A percentile compares a stretch with the other conserved stretches of the same genome.
Conservation (phyloP, 1,139 yeast species). For the Geotrichum macrosporum region DNA sequence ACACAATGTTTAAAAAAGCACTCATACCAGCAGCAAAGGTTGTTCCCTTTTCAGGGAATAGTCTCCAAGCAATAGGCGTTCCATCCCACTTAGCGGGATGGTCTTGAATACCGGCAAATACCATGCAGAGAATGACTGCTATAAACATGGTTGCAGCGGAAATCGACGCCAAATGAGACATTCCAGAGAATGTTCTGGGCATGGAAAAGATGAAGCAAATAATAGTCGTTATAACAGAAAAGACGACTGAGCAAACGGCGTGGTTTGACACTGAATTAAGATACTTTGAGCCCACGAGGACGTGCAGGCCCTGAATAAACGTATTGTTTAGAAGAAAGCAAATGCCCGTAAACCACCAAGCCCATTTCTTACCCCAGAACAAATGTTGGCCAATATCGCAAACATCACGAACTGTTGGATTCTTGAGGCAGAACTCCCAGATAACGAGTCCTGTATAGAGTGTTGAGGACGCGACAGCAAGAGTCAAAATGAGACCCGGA, state of each 20-base stretch:
- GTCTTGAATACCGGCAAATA: conserved; percentile 51
- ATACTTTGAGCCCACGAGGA: conserved; percentile 55
- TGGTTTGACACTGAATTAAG: conserved; percentile 51
- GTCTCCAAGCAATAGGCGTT: conserved; percentile 43
- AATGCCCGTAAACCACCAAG: conserved; percentile 55
- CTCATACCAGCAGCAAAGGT: conserved; percentile 53
- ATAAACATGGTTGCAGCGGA: conserved; percentile 55
- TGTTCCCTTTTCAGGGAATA: conserved; percentile 52
- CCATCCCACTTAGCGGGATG: conserved; percentile 46
- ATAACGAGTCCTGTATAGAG: conserved; percentile 53
- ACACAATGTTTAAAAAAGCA: conserved; percentile 56
- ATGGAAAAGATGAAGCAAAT: conserved; percentile 49
- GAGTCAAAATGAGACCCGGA: conserved; percentile 55
- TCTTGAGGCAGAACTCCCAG: conserved; percentile 51
- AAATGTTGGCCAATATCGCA: conserved; percentile 59
- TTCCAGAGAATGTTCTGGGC: conserved; percentile 53
- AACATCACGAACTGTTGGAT: conserved; percentile 50
- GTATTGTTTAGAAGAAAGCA: conserved; percentile 54
- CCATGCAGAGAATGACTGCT: conserved; percentile 51
- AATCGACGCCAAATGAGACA: conserved; percentile 50
- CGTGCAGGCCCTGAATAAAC: conserved; percentile 56
- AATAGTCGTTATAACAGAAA: conserved; percentile 47
- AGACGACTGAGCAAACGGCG: conserved; percentile 51
- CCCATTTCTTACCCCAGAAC: conserved; percentile 49
- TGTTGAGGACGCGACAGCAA: conserved; percentile 49